Conservation (phyloP, 345 rosid species). For the Excoecaria cochinchinensis region DNA sequence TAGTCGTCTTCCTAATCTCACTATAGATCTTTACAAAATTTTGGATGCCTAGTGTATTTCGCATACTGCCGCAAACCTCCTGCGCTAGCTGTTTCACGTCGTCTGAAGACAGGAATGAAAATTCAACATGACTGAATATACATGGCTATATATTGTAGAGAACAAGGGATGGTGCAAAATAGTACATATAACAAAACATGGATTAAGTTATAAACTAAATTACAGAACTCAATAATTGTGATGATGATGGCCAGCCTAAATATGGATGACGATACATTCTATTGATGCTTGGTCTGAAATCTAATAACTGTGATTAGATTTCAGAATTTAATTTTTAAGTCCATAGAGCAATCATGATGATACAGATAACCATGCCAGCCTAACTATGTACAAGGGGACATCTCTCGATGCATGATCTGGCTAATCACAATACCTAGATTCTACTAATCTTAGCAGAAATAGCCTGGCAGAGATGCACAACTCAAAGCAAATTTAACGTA, state of each 20-base stretch:
- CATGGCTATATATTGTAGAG: neutral
- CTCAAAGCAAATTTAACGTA: too few relatives aligned
- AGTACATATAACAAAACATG: neutral
- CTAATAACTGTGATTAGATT: neutral
- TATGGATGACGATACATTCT: neutral
- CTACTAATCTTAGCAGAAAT: neutral
- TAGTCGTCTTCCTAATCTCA: constrained; percentile 59
- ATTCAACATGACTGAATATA: neutral
- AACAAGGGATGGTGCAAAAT: neutral
- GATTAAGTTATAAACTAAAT: neutral
- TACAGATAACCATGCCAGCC: too few relatives aligned
- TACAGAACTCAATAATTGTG: neutral
- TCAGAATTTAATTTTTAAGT: neutral
- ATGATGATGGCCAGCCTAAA: neutral
- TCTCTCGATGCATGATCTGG: too few relatives aligned
- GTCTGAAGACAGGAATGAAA: constrained; percentile 36
- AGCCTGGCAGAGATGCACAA: too few relatives aligned
- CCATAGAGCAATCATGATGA: too few relatives aligned
- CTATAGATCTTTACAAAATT: constrained; percentile 52
- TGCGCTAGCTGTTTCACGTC: constrained; percentile 67
- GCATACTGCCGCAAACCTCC: constrained; percentile 58
- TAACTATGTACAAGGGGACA: too few relatives aligned
- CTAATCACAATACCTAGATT: neutral
- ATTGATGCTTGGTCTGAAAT: neutral
- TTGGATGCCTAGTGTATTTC: constrained; percentile 53